phyloP scores from a whole-genome alignment of 2,329 filamentous ascomycete species.

The Lecanicillium sp. region DNA sequence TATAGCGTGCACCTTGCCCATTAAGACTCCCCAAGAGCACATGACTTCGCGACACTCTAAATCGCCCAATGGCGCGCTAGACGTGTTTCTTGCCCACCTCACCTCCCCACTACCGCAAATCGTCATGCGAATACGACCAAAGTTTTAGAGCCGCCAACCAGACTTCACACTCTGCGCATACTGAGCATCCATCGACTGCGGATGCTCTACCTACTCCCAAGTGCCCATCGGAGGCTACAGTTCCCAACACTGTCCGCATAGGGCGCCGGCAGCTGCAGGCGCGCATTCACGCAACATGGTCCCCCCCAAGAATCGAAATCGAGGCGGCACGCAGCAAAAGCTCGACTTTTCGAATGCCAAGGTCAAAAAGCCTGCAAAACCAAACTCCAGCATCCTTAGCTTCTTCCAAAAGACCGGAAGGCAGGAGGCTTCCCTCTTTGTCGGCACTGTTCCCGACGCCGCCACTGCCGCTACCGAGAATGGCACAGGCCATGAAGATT shows the following conservation, averaged over 20 bases:
- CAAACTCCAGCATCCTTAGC: slow-evolving; percentile 62
- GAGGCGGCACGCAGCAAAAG: slow-evolving; percentile 29
- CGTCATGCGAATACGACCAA: not conserved
- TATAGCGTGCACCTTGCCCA: too few relatives aligned
- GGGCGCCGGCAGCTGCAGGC: not conserved
- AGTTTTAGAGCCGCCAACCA: too few relatives aligned
- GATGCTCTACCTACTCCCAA: not conserved
- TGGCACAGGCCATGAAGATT: slow-evolving; percentile 14
- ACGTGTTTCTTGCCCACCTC: slow-evolving; percentile 16
- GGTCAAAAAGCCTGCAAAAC: slow-evolving; percentile 34
- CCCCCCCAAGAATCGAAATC: slow-evolving; percentile 27
- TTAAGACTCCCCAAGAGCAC: slow-evolving; percentile 17
- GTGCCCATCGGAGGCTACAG: slow-evolving; percentile 2
- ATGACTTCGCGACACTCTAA: slow-evolving; percentile 27
- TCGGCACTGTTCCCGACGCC: slow-evolving; percentile 24
- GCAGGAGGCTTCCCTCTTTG: slow-evolving; percentile 53
- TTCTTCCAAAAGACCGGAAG: slow-evolving; percentile 68
- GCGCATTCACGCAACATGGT: slow-evolving; percentile 24
- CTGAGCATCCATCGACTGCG: not conserved
- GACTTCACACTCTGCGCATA: too few relatives aligned
- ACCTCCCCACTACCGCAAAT: slow-evolving; percentile 17
- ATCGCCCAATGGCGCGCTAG: slow-evolving; percentile 17
- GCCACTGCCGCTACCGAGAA: slow-evolving; percentile 18
- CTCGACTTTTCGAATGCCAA: slow-evolving; percentile 17
- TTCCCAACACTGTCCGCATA: not conserved